These are phyloP conservation scores for Helichrysum umbraculigerum DNA, from an alignment of 129 eudicot species.

Conservation along the genomic window DNA sequence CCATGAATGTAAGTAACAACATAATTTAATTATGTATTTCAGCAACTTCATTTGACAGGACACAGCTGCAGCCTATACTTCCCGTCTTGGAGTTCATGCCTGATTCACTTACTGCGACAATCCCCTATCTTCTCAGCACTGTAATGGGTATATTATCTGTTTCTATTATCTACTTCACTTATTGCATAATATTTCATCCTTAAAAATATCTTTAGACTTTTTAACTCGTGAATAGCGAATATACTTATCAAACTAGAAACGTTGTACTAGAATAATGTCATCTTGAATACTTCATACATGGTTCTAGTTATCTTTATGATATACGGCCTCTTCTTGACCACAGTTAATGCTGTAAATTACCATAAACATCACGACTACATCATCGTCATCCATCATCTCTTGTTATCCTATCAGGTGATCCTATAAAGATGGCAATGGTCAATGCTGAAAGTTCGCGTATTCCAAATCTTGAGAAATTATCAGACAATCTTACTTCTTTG, in stretches of 20 bases:
- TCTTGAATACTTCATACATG: neutral
- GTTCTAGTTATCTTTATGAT: no score
- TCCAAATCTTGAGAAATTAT: constrained; percentile 53
- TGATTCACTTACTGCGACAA: constrained; percentile 62
- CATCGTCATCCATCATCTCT: neutral
- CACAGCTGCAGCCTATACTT: constrained; percentile 82
- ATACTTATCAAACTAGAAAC: neutral
- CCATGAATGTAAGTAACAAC: constrained; percentile 23
- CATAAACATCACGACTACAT: neutral
- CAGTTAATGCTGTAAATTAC: neutral
- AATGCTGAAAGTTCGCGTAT: constrained; percentile 42
- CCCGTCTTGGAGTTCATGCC: constrained; percentile 80
- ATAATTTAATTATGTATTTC: constrained; percentile 43
- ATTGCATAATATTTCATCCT: neutral
- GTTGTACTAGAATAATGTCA: neutral
- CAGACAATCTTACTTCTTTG: constrained; percentile 60
- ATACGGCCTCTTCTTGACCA: neutral
- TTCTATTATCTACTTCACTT: neutral
- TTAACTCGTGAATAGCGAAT: neutral
- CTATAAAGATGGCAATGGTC: constrained; percentile 79
- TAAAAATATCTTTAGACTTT: neutral
- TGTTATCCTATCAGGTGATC: constrained; percentile 67
- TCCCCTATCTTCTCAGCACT: constrained; percentile 88
- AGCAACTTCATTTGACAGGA: constrained; percentile 95
- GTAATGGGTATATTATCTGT: constrained; percentile 71